Base-by-base conservation (phyloP, 2,329 filamentous ascomycete species). In the Nemania serpens region DNA sequence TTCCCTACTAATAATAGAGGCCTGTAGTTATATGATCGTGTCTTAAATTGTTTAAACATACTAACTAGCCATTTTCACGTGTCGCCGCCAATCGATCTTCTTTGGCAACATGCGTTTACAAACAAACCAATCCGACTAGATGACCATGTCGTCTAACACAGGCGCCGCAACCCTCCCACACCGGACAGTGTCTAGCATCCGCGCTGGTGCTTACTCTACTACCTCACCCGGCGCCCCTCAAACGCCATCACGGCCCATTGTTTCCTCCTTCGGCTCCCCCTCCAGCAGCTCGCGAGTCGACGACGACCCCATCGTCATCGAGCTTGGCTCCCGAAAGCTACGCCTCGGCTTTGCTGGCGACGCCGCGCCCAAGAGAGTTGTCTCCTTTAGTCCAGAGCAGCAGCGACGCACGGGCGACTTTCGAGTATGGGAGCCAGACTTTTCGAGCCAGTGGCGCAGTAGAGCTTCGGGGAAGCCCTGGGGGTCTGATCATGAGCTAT, bases 291-390 rank as follows among this genome's bases (percentile, higher is more conserved):
- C 90, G 67, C 81, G 88, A 70, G 79, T 88, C 70, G 93, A 97
- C 69, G 95, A 99, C 71, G 95, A 97, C 67, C 81, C 89, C 6
- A 77, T 97, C 5, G 84, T 99, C 43, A 81, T 97, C 53, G 93
- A 98, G 74, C 75, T 98, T 37, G 93, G 93, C 1, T 85, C 91
- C 10, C 86, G 94, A 20, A 89, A 87, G 75, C 75, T 98, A 25
- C 87, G 90, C 46, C 88, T 90, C 10, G 95, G 95, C 0, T 95
- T 97, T 72, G 91, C 93, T 5, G 93, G 93, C 53, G 93, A 97
- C 74, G 84, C 88, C 45, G 77, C 81, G 2, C 93, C 93, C 67
- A 96, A 94, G 74, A 84, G 82, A 1, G 81, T 83, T 13, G 78
- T 93, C 20, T 81, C 84, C 20, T 94, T 93, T 74, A 86, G 87